Percentiles rank a stretch among this genome's conserved stretches.
Evolutionary conservation across 805 yeast genomes (phyloP).

Genomic region (Cephaloascus albidus): DNA sequence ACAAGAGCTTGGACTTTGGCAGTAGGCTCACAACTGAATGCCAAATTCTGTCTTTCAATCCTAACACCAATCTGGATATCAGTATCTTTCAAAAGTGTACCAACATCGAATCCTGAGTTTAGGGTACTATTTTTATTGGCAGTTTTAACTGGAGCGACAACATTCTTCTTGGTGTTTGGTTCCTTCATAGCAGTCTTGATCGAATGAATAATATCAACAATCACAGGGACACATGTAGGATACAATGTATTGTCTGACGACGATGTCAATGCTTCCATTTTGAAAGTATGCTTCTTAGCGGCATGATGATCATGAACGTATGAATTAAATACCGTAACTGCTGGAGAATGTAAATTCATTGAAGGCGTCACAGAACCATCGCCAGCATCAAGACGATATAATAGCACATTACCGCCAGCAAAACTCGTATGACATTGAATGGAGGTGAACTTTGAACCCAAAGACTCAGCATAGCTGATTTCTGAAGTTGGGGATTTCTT

Average conservation of each 20-base stretch:
- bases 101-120: slow-evolving; percentile 19
- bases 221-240: slow-evolving; percentile 72
- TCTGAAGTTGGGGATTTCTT: slow-evolving; percentile 3
- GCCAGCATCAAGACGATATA: slow-evolving; percentile 35
- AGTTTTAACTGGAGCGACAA: slow-evolving; percentile 1
- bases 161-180: slow-evolving; percentile 2
- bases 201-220: slow-evolving; percentile 47
- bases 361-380: slow-evolving; percentile 31
- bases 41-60: slow-evolving; percentile 64
- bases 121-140: slow-evolving; percentile 3
- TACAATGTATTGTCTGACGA: slow-evolving; percentile 64
- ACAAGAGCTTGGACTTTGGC: slow-evolving; percentile 88
- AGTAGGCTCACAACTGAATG: slow-evolving; percentile 85
- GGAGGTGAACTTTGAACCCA: slow-evolving; percentile 18
- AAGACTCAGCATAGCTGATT: slow-evolving; percentile 4
- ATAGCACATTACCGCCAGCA: slow-evolving; percentile 59
- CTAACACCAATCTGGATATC: slow-evolving; percentile 56
- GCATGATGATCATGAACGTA: slow-evolving; percentile 33
- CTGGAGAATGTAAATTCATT: slow-evolving; percentile 66
- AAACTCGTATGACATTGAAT: slow-evolving; percentile 46
- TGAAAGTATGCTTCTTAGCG: slow-evolving; percentile 31
- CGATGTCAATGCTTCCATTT: slow-evolving; percentile 48
- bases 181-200: slow-evolving; percentile 36
- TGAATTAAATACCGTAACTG: slow-evolving; percentile 46
- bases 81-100: slow-evolving; percentile 39